phyloP scores from a whole-genome alignment of 495 filamentous ascomycete species.

The Ramalina intermedia region DNA sequence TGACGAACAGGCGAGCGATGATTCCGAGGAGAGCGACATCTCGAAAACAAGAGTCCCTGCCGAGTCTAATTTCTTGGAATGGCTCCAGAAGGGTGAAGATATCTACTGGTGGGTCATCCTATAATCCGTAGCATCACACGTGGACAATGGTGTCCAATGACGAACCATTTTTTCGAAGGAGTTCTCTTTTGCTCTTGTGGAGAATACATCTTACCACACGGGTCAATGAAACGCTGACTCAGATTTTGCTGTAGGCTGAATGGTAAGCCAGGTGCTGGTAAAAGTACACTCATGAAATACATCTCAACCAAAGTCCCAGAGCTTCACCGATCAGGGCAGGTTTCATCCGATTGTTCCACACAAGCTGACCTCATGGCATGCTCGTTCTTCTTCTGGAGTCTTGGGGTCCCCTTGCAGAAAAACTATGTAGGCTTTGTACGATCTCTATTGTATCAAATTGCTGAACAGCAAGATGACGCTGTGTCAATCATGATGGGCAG shows the following conservation, averaged over 20 bases:
- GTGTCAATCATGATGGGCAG: not conserved
- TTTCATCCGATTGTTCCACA: constrained; percentile 6
- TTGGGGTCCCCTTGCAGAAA: constrained; percentile 24
- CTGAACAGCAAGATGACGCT: constrained; percentile 4
- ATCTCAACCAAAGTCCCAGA: not conserved
- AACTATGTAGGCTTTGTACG: constrained; percentile 28
- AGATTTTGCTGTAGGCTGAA: constrained; percentile 8
- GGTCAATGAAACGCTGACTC: no score
- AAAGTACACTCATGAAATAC: constrained; percentile 33
- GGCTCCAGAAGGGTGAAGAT: constrained; percentile 18
- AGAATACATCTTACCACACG: no score
- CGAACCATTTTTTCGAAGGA: no score
- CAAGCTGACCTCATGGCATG: constrained; percentile 19
- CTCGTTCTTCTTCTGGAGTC: constrained; percentile 33
- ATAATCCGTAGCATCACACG: no score
- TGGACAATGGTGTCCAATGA: no score
- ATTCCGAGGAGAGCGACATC: no score
- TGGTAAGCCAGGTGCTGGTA: constrained; percentile 30
- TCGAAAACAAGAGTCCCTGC: not conserved
- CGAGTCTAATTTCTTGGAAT: constrained; percentile 14
- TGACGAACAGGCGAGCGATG: no score
- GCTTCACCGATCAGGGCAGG: constrained; percentile 1
- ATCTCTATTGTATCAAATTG: constrained; percentile 27
- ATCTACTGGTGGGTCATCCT: constrained; percentile 16
- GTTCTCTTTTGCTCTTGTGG: no score